Evolutionary conservation across 768 basidiomycete genomes (phyloP).

Genomic region (Naganishia antarctica): DNA sequence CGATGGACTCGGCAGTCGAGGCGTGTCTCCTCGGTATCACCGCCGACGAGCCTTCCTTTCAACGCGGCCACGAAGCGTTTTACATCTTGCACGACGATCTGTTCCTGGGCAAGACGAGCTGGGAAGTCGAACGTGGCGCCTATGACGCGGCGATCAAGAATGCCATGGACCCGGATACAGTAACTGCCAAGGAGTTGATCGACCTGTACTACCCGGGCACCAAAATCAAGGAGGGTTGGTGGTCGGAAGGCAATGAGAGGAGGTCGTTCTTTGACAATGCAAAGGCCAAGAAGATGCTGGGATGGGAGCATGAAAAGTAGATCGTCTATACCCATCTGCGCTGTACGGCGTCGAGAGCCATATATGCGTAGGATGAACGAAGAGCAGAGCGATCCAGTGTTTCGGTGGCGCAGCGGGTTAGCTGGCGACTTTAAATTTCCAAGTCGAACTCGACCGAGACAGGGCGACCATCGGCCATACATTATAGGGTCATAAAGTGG

Average conservation of each 20-base stretch:
- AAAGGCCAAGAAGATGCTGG: slow-evolving; percentile 61
- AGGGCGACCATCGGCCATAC: too few species aligned
- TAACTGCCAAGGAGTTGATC: slow-evolving; percentile 52
- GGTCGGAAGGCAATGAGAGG: slow-evolving; percentile 50
- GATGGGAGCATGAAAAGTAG: slow-evolving; percentile 53
- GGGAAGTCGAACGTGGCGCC: slow-evolving; percentile 40
- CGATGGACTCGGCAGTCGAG: slow-evolving; percentile 61
- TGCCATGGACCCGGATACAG: slow-evolving; percentile 11
- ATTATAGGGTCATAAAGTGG: too few species aligned
- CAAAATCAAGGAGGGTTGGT: slow-evolving; percentile 52
- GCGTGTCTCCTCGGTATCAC: slow-evolving; percentile 63
- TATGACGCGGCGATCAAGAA: slow-evolving; percentile 21
- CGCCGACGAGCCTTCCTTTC: slow-evolving; percentile 43
- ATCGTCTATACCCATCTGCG: too few species aligned
- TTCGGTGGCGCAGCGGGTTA: too few species aligned
- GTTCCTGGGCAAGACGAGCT: slow-evolving; percentile 38
- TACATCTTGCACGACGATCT: slow-evolving; percentile 63
- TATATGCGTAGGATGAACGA: too few species aligned
- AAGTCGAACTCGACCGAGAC: too few species aligned
- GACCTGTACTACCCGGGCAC: slow-evolving; percentile 57
- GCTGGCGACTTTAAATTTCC: too few species aligned
- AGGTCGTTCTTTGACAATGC: slow-evolving; percentile 61
- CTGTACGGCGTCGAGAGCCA: too few species aligned
- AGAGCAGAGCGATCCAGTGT: too few species aligned
- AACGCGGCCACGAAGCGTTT: slow-evolving; percentile 60